Evolutionary conservation across 345 rosid genomes (phyloP).

Genomic region (Psidium friedrichsthalianum): DNA sequence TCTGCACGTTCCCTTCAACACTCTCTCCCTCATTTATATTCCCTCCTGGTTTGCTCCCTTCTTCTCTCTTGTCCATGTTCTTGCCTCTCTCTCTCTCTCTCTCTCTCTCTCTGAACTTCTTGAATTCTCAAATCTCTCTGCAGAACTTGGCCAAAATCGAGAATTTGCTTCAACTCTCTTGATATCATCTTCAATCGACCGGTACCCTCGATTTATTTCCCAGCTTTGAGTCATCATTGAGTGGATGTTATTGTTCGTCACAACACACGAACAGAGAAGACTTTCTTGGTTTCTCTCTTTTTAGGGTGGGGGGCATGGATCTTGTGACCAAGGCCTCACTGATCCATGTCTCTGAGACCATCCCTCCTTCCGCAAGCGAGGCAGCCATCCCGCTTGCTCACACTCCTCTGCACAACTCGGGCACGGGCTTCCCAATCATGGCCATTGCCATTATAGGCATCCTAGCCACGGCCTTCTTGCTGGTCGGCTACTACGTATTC

Average conservation of each 20-base stretch:
- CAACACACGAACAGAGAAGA: not conserved
- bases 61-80: constrained; percentile 15
- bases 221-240: not conserved
- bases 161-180: not conserved
- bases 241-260: not conserved
- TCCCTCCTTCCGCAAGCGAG: constrained; percentile 19
- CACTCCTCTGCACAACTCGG: constrained; percentile 15
- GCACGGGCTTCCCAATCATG: constrained; percentile 63
- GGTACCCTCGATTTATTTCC: not conserved
- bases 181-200: not conserved
- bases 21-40: not conserved
- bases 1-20: too few species aligned
- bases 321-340: constrained; percentile 12
- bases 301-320: constrained; percentile 23
- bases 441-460: constrained; percentile 74
- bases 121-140: not conserved
- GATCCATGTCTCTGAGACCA: constrained; percentile 13
- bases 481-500: constrained; percentile 77
- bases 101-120: not conserved
- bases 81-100: constrained; percentile 1
- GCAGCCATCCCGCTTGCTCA: constrained; percentile 12
- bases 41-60: not conserved
- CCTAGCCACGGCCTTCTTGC: constrained; percentile 67
- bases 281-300: not conserved
- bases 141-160: not conserved